Conservation (phyloP, 2,329 filamentous ascomycete species). For the Paracamarosporium sp. region DNA sequence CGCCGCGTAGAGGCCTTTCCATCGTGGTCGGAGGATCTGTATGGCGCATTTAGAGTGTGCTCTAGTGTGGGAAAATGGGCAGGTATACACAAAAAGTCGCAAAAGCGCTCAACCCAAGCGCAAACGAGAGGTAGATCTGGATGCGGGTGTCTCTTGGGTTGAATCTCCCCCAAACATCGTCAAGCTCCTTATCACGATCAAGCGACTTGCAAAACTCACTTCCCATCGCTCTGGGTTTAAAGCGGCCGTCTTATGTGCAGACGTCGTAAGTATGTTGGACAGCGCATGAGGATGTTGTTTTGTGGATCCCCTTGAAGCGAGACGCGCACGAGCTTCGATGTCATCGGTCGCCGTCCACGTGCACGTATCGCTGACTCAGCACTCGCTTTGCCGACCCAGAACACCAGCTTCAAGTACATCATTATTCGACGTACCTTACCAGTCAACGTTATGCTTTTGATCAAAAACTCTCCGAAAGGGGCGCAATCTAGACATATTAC, state of each 20-base stretch:
- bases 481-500: no score
- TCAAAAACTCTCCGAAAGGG: no score
- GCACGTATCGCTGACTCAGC: constrained; percentile 7
- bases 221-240: constrained; percentile 23
- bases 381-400: no score
- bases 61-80: constrained; percentile 2
- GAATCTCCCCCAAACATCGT: constrained; percentile 40
- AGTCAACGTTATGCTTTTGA: no score
- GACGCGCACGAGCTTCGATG: constrained; percentile 1
- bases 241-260: constrained; percentile 6
- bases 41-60: constrained; percentile 29
- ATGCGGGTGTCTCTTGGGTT: constrained; percentile 56
- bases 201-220: constrained; percentile 21
- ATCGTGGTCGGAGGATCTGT: constrained; percentile 85
- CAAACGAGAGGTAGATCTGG: constrained; percentile 75
- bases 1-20: constrained; percentile 89
- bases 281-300: not conserved
- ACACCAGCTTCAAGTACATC: not conserved
- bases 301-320: not conserved
- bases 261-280: constrained; percentile 10
- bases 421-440: no score
- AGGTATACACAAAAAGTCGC: constrained; percentile 74
- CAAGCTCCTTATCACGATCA: constrained; percentile 15
- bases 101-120: constrained; percentile 74
- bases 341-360: constrained; percentile 1